Evolutionary conservation across 805 yeast genomes (phyloP), one percentile per base, ranked within the genome.

Genomic region (Saccharomycopsis babjevae): DNA sequence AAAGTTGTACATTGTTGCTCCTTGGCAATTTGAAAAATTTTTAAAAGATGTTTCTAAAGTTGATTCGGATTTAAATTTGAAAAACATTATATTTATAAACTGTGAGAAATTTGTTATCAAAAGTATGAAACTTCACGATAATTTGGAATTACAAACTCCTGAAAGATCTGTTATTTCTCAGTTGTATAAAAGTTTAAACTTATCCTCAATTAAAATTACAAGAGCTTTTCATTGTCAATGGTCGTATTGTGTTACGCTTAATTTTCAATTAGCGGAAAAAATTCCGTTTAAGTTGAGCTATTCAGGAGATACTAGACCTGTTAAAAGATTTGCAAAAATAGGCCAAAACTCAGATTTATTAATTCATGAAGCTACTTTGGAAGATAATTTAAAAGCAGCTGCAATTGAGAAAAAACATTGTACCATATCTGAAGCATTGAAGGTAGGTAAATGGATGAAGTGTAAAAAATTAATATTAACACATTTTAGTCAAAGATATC

Each of bases 281-380:
- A 73, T 71, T 18, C 62, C 68, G 0, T 90, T 90, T 75, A 86
- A 82, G 66, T 76, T 92, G 1, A 86, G 97, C 0, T 94, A 89
- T 70, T 90, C 97, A 1, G 99, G 99, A 13, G 99, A 94, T 70
- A 89, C 98, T 0, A 81, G 97, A 67, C 99, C 99, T 0, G 73
- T 70, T 57, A 70, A 68, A 52, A 91, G 91, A 72, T 82, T 86
- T 0, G 67, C 74, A 1, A 77, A 74, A 1, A 80, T 89, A 59
- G 98, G 97, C 1, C 62, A 69, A 22, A 71, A 76, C 13, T 81
- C 89, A 32, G 93, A 90, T 68, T 71, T 94, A 57, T 77, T 94
- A 62, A 84, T 94, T 57, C 99, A 94, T 71, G 99, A 94, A 71
- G 92, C 97, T 0, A 89, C 99, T 0, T 79, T 94, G 64, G 97